Evolutionary conservation across 106 monocot species (phyloP).

Genomic region (Cymbidium sinense): DNA sequence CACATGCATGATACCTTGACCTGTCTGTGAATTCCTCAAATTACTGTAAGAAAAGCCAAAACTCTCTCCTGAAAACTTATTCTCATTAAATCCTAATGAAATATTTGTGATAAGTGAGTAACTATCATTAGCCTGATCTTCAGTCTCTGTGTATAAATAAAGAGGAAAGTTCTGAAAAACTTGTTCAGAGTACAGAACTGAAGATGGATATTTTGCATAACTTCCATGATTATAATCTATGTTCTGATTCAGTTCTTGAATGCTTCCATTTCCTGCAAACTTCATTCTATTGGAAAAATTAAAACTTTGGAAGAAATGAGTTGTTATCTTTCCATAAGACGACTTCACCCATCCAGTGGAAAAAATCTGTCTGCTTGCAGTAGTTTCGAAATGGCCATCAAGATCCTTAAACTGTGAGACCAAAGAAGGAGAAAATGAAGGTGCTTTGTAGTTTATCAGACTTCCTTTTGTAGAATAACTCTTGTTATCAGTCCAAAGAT

Average conservation of each 20-base stretch:
- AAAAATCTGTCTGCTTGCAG: conserved; percentile 39
- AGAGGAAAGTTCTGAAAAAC: conserved; percentile 52
- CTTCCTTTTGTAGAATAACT: conserved; percentile 36
- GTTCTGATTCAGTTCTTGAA: conserved; percentile 67
- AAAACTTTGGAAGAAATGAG: conserved; percentile 57
- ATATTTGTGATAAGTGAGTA: conserved; percentile 39
- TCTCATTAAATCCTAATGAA: conserved; percentile 54
- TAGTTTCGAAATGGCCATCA: conserved; percentile 56
- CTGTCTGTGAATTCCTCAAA: conserved; percentile 51
- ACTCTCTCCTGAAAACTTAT: conserved; percentile 36
- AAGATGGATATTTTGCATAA: conserved; percentile 33
- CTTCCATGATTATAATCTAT: conserved; percentile 39
- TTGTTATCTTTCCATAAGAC: conserved; percentile 76
- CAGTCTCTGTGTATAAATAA: conserved; percentile 31
- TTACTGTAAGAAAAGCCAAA: conserved; percentile 43
- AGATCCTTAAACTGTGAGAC: conserved; percentile 46
- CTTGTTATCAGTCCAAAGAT: conserved; percentile 78
- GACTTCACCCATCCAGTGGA: conserved; percentile 81
- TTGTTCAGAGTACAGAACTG: conserved; percentile 47
- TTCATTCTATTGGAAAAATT: conserved; percentile 47
- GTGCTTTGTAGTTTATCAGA: conserved; percentile 43
- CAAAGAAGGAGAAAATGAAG: conserved; percentile 13
- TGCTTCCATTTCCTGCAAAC: conserved; percentile 27
- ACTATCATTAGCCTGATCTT: conserved; percentile 25
- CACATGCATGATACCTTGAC: conserved; percentile 42